phyloP scores from a whole-genome alignment of 495 filamentous ascomycete genomes.

The Extremus antarcticus region DNA sequence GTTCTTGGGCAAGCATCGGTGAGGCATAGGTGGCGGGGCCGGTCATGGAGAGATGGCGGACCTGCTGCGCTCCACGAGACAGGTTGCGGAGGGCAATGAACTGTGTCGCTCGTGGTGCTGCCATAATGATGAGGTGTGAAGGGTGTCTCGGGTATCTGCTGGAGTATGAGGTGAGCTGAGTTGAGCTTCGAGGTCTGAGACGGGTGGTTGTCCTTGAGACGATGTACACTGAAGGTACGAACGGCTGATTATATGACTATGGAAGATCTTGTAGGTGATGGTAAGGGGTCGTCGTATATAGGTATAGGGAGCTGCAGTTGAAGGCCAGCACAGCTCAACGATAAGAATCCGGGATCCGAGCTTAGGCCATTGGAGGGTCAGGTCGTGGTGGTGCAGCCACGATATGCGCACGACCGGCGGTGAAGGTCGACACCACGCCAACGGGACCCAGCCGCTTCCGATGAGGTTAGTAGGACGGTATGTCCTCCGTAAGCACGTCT shows the following conservation, averaged over 20 bases:
- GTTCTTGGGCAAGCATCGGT: constrained; percentile 26
- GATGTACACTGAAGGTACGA: too few species aligned
- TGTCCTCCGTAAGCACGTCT: too few species aligned
- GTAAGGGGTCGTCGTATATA: too few species aligned
- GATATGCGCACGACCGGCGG: not conserved
- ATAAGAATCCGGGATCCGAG: not conserved
- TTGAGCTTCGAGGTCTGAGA: too few species aligned
- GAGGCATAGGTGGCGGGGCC: constrained; percentile 32
- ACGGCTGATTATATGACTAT: too few species aligned
- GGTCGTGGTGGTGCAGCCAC: not conserved
- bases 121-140: constrained; percentile 27
- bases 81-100: constrained; percentile 16
- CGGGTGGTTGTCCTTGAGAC: too few species aligned
- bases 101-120: constrained; percentile 16
- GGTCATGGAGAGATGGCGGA: constrained; percentile 44
- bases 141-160: not conserved
- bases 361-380: not conserved
- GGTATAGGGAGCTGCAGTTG: not conserved
- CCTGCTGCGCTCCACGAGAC: constrained; percentile 12
- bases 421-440: not conserved
- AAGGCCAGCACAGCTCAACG: not conserved
- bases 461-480: too few species aligned
- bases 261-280: too few species aligned
- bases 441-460: not conserved
- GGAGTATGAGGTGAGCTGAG: not conserved